These are phyloP conservation scores for Zygosaccharomyces bisporus DNA, from an alignment of 805 yeast genomes.

Conservation along the genomic window DNA sequence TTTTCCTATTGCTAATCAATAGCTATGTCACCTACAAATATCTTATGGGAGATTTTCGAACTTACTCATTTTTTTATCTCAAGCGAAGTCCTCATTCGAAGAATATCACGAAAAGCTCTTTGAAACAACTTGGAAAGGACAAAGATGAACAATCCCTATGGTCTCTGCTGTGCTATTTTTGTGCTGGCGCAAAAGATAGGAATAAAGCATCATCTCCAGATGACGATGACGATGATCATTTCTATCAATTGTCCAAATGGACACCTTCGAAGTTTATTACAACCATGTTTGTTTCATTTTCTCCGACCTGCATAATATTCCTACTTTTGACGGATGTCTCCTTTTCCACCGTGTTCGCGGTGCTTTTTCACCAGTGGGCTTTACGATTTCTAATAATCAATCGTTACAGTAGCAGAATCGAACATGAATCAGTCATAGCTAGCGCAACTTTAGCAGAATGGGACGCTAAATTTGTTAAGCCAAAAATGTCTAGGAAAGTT, in stretches of 20 bases:
- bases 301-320: constrained; percentile 53
- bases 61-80: constrained; percentile 26
- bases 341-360: constrained; percentile 37
- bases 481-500: constrained; percentile 46
- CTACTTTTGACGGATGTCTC: constrained; percentile 40
- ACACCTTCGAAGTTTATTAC: constrained; percentile 57
- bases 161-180: constrained; percentile 20
- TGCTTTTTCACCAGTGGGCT: constrained; percentile 38
- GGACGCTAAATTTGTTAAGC: constrained; percentile 58
- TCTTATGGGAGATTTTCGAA: constrained; percentile 20
- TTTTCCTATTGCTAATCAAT: constrained; percentile 17
- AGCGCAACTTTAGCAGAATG: constrained; percentile 63
- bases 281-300: constrained; percentile 48
- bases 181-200: constrained; percentile 11
- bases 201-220: constrained; percentile 9
- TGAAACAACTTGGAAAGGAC: constrained; percentile 20
- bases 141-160: constrained; percentile 25
- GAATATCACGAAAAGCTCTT: constrained; percentile 21
- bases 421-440: constrained; percentile 57
- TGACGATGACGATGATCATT: constrained; percentile 31
- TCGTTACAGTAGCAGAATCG: constrained; percentile 45
- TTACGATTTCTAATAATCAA: constrained; percentile 41
- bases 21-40: constrained; percentile 18
- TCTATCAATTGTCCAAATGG: constrained; percentile 65
- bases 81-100: constrained; percentile 17